A percentile compares a stretch with the other conserved stretches of the same genome.
These are phyloP conservation scores for Xylaria acuta DNA, from an alignment of 495 filamentous ascomycete genomes.

Conservation along the genomic window DNA sequence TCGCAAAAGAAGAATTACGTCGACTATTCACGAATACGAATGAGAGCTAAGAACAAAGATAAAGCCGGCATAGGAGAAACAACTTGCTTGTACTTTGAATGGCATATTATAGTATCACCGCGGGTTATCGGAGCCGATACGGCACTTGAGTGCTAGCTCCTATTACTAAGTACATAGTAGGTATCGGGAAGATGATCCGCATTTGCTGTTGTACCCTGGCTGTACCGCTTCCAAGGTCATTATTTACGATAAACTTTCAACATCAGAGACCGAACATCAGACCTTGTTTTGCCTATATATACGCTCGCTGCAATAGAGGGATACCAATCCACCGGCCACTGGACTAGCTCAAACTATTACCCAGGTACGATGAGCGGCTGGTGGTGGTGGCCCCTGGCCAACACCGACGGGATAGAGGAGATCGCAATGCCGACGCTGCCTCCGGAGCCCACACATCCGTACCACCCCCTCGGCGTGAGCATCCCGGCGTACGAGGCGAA, in stretches of 20 bases:
- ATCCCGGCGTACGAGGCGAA: slow-evolving; percentile 67
- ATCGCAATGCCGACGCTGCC: slow-evolving; percentile 5
- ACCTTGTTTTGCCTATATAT: background rate
- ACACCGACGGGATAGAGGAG: background rate
- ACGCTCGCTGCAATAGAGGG: background rate
- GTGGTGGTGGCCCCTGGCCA: slow-evolving; percentile 25
- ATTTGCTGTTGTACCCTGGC: too few relatives aligned
- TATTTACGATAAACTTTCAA: background rate
- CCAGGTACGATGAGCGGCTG: slow-evolving; percentile 14
- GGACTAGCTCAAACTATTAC: background rate
- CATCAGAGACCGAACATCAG: background rate
- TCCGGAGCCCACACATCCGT: slow-evolving; percentile 61
- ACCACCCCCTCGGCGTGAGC: slow-evolving; percentile 68
- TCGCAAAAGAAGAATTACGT: too few relatives aligned
- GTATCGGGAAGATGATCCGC: background rate
- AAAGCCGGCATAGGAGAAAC: background rate
- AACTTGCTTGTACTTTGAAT: background rate
- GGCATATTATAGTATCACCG: background rate
- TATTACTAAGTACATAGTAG: too few relatives aligned
- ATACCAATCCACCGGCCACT: background rate
- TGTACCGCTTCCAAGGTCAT: background rate
- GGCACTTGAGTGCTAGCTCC: slow-evolving; percentile 1
- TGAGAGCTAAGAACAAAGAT: background rate
- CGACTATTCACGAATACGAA: background rate
- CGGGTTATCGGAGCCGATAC: slow-evolving; percentile 24